Evolutionary conservation across 768 basidiomycete species (phyloP), one percentile per base, ranked within the genome.

Genomic region (Fistulinella prunicolor): DNA sequence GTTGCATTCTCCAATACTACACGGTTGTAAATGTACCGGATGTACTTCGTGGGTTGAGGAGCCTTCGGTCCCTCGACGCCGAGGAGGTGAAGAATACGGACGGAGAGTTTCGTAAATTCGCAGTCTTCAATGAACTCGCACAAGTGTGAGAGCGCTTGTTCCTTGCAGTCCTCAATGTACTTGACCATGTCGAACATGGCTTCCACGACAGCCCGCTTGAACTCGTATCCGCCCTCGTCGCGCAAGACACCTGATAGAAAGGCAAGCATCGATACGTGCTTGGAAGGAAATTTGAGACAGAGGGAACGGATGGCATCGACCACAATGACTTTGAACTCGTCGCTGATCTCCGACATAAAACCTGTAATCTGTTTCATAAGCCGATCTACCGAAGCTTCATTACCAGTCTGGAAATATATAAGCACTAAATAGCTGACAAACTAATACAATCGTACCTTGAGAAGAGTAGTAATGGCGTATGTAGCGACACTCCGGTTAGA

Each of bases 161-260:
- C 96, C 73, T 96, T 95, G 73, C 87, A 90, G 43, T 97, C 95
- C 38, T 75, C 73, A 60, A 99, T 97, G 71, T 82, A 98, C 65
- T 95, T 97, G 78, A 99, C 91, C 96, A 99, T 99, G 69, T 99
- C 96, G 65, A 99, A 98, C 64, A 99, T 98, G 17, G 96, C 95
- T 70, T 98, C 96, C 28, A 99, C 96, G 40, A 98, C 92, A 7
- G 96, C 92, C 38, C 94, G 92, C 73, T 99, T 99, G 78, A 97
- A 99, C 65, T 99, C 96, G 69, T 97, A 98, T 6, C 96, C 96
- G 47, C 96, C 96, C 70, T 99, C 96, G 61, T 99, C 96, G 38
- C 96, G 85, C 39, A 99, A 80, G 22, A 98, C 91, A 45, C 95
- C 93, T 38, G 93, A 94, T 26, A 99, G 79, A 83, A 99, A 99